Percentiles rank a stretch among this genome's conserved stretches.
Conservation (phyloP, 768 basidiomycete species). For the Trametes coccinea region DNA sequence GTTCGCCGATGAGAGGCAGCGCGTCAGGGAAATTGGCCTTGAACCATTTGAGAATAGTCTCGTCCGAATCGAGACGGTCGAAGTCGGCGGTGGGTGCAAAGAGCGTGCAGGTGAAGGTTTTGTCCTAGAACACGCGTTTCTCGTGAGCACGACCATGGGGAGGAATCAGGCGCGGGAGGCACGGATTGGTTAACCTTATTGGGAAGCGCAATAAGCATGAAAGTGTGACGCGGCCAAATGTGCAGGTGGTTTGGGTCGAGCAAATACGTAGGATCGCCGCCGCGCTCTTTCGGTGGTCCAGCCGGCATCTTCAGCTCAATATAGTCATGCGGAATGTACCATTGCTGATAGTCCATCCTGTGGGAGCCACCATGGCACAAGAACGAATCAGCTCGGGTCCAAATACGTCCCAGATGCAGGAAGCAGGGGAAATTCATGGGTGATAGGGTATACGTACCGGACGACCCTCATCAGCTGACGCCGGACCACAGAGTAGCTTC, state of each 20-base stretch:
- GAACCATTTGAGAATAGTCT: conserved; percentile 73
- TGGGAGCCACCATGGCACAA: conserved; percentile 18
- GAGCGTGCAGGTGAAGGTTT: conserved; percentile 95
- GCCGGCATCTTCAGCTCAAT: conserved; percentile 96
- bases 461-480: conserved; percentile 94
- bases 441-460: conserved; percentile 56
- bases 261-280: conserved; percentile 67
- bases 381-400: conserved; percentile 5
- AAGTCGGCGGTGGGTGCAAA: conserved; percentile 84
- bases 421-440: conserved; percentile 23
- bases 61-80: conserved; percentile 61
- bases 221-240: conserved; percentile 98
- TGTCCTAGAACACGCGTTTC: conserved; percentile 61
- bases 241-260: conserved; percentile 96
- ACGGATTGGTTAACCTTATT: conserved; percentile 72
- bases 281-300: conserved; percentile 48
- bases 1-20: conserved; percentile 80
- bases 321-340: conserved; percentile 95
- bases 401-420: conserved; percentile 4
- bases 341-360: conserved; percentile 95
- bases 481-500: conserved; percentile 88
- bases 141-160: conserved; percentile 19
- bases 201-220: conserved; percentile 98
- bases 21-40: conserved; percentile 84
- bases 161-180: conserved; percentile 27